Conservation (phyloP, 2,329 filamentous ascomycete genomes). For the Alternaria longipes region DNA sequence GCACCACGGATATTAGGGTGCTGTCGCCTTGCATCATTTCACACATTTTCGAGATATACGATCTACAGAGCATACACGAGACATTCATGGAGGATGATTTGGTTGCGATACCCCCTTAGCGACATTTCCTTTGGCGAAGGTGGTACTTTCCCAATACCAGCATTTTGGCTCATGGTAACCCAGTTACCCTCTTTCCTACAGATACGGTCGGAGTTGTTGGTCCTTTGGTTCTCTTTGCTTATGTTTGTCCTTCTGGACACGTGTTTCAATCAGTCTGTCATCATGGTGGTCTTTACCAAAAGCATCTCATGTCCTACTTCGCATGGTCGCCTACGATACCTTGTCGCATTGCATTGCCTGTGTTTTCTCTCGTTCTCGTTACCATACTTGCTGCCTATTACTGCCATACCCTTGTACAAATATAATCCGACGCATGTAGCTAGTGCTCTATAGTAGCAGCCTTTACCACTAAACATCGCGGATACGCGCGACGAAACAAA, state of each 20-base stretch:
- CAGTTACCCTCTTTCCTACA: neutral
- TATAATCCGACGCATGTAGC: slow-evolving; percentile 15
- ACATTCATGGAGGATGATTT: slow-evolving; percentile 26
- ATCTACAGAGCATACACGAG: slow-evolving; percentile 21
- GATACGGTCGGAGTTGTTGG: slow-evolving; percentile 5
- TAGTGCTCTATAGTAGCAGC: slow-evolving; percentile 2
- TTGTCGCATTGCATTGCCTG: slow-evolving; percentile 9
- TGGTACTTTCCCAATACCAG: slow-evolving; percentile 10
- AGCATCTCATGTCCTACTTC: slow-evolving; percentile 1
- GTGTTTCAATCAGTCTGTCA: neutral
- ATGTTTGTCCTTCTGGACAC: slow-evolving; percentile 1
- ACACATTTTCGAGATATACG: slow-evolving; percentile 7
- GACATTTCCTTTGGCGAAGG: slow-evolving; percentile 22
- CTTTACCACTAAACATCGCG: neutral
- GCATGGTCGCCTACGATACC: slow-evolving; percentile 9
- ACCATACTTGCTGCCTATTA: neutral
- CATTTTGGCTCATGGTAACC: slow-evolving; percentile 9
- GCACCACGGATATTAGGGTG: slow-evolving; percentile 19
- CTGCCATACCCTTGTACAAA: slow-evolving; percentile 26
- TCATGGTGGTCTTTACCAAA: slow-evolving; percentile 6
- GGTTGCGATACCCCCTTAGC: slow-evolving; percentile 29
- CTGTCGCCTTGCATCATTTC: slow-evolving; percentile 1
- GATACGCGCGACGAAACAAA: slow-evolving; percentile 2
- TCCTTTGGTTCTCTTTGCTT: neutral
- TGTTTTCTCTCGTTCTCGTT: slow-evolving; percentile 4